Conservation (phyloP, 1,139 yeast genomes). For the Suhomyces bolitotheri region DNA sequence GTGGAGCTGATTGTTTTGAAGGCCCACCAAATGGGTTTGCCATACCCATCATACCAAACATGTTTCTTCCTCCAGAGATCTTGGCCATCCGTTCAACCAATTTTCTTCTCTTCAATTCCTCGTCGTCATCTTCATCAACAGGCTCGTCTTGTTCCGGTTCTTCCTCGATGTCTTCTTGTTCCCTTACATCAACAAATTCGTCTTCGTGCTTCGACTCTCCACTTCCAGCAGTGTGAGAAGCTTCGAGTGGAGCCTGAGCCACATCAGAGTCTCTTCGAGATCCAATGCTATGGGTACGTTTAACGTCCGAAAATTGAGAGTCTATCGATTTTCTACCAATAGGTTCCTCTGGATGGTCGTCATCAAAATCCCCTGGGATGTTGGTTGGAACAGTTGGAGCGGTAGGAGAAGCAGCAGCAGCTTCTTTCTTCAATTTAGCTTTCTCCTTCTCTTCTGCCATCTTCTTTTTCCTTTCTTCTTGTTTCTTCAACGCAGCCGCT, state of each 20-base stretch:
- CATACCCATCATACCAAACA: slow-evolving; percentile 81
- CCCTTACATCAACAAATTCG: slow-evolving; percentile 5
- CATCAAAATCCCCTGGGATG: slow-evolving; percentile 4
- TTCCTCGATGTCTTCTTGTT: slow-evolving; percentile 1
- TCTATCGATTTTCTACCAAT: slow-evolving; percentile 4
- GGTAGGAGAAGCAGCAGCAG: slow-evolving; percentile 2
- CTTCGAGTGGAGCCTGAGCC: slow-evolving; percentile 4
- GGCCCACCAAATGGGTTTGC: slow-evolving; percentile 53
- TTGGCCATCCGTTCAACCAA: slow-evolving; percentile 95
- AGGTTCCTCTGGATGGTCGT: slow-evolving; percentile 2
- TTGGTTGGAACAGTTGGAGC: slow-evolving; percentile 2
- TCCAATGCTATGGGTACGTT: slow-evolving; percentile 1
- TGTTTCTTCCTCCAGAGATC: slow-evolving; percentile 87
- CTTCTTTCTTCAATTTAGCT: slow-evolving; percentile 10
- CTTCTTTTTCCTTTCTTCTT: slow-evolving; percentile 55
- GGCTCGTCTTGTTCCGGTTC: slow-evolving; percentile 13
- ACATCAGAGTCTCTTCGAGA: slow-evolving; percentile 7
- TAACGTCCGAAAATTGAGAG: slow-evolving; percentile 2
- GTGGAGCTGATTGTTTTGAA: slow-evolving; percentile 17
- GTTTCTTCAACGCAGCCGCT: slow-evolving; percentile 58
- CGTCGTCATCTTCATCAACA: slow-evolving; percentile 55
- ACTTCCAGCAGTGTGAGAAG: slow-evolving; percentile 8
- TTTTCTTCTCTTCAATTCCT: slow-evolving; percentile 75
- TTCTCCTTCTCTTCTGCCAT: slow-evolving; percentile 37
- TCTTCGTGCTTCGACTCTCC: neutral